These are phyloP conservation scores for Trebouxia gelatinosa DNA, from an alignment of 163 green algal species.

Conservation along the genomic window DNA sequence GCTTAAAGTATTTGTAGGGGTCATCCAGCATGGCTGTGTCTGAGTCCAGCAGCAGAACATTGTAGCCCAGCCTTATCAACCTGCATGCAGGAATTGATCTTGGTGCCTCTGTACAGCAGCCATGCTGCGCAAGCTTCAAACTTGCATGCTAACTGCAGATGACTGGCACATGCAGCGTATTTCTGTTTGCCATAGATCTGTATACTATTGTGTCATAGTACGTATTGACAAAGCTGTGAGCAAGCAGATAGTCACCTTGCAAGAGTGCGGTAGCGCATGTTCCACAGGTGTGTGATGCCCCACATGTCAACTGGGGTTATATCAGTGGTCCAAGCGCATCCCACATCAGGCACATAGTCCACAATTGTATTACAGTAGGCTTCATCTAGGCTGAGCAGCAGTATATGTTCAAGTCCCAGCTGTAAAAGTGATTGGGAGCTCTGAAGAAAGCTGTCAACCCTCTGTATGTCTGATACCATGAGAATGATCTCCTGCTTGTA, in stretches of 20 bases:
- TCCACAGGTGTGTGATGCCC: constrained; percentile 5
- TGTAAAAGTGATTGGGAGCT: neutral
- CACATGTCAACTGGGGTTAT: neutral
- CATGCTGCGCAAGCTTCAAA: no score
- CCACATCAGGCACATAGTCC: neutral
- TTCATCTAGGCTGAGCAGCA: constrained; percentile 8
- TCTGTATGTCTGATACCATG: constrained; percentile 3
- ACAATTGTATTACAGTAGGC: neutral
- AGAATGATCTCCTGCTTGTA: constrained; percentile 22
- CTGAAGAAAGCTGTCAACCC: constrained; percentile 12
- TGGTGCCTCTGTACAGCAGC: no score
- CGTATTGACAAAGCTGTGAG: no score
- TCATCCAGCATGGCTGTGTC: neutral
- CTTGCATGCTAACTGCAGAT: no score
- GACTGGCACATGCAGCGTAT: no score
- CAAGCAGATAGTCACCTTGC: no score
- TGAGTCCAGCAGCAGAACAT: neutral
- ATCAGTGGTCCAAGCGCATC: constrained; percentile 1
- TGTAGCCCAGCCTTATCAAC: neutral
- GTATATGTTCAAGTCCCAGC: constrained; percentile 3
- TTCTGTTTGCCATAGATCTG: no score
- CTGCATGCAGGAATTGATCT: no score
- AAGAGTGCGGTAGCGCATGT: constrained; percentile 3
- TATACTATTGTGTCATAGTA: no score
- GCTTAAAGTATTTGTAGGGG: neutral